phyloP scores from a whole-genome alignment of 2,329 filamentous ascomycete genomes.

The Dryadomyces quercus-mongolicae region DNA sequence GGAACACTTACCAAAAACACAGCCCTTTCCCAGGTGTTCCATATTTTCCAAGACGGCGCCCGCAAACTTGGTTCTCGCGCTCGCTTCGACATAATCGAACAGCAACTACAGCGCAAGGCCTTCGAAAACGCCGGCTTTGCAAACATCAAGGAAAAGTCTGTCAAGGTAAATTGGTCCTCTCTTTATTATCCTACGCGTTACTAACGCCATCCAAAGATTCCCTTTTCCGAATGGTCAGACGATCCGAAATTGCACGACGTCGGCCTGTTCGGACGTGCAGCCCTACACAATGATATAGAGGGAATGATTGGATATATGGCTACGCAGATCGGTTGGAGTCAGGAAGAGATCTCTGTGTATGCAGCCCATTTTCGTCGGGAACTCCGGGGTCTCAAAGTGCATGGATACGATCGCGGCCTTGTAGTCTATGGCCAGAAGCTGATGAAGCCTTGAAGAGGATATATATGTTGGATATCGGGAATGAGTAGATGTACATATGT shows the following conservation, averaged over 20 bases:
- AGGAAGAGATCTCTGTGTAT: not conserved
- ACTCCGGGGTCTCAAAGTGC: not conserved
- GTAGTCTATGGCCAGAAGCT: not conserved
- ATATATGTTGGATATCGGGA: too few relatives aligned
- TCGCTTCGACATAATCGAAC: not conserved
- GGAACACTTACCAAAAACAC: slow-evolving; percentile 9
- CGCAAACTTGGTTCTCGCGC: not conserved
- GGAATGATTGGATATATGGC: not conserved
- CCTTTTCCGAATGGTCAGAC: slow-evolving; percentile 21
- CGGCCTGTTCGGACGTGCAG: slow-evolving; percentile 12
- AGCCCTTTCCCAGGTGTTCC: slow-evolving; percentile 13
- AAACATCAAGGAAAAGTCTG: not conserved
- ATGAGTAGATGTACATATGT: not conserved
- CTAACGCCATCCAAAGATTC: slow-evolving; percentile 6
- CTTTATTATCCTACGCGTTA: not conserved
- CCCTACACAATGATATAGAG: slow-evolving; percentile 2
- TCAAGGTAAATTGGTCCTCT: not conserved
- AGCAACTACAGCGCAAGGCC: not conserved
- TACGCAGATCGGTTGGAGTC: not conserved
- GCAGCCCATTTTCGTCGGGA: not conserved
- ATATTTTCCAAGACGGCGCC: not conserved
- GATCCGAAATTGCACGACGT: slow-evolving; percentile 17
- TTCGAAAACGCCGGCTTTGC: not conserved
- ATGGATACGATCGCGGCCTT: not conserved
- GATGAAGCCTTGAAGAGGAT: not conserved